These are phyloP conservation scores for Dentipellis fragilis DNA, from an alignment of 768 basidiomycete species.

Conservation along the genomic window DNA sequence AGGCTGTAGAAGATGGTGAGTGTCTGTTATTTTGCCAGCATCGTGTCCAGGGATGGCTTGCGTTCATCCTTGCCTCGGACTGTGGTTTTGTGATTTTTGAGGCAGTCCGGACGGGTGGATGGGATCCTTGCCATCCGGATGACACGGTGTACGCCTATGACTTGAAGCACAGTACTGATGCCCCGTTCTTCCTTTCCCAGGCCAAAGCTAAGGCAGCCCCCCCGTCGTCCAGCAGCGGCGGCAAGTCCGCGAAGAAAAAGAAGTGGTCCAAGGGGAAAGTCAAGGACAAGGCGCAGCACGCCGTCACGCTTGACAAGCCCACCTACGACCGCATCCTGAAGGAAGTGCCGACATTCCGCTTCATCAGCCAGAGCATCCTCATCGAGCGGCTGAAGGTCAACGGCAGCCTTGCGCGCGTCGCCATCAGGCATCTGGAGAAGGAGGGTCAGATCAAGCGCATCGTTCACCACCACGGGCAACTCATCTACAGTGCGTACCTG, in stretches of 20 bases:
- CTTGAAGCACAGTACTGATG: neutral
- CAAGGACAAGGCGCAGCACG: constrained; percentile 99
- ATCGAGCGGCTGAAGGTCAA: constrained; percentile 98
- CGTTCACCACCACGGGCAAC: constrained; percentile 89
- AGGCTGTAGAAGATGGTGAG: constrained; percentile 25
- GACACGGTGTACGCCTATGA: constrained; percentile 9
- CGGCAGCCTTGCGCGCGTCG: constrained; percentile 85
- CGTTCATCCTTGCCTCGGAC: neutral
- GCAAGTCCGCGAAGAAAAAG: constrained; percentile 97
- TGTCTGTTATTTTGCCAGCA: constrained; percentile 1
- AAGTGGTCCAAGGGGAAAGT: constrained; percentile 99
- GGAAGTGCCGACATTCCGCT: constrained; percentile 98
- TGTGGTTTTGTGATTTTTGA: constrained; percentile 1
- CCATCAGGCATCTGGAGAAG: constrained; percentile 87
- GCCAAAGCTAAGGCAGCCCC: constrained; percentile 68
- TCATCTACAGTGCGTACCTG: constrained; percentile 82
- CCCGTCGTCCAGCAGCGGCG: constrained; percentile 53
- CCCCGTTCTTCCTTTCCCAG: constrained; percentile 8
- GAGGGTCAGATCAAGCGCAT: constrained; percentile 93
- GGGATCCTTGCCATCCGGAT: constrained; percentile 14
- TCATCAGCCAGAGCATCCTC: constrained; percentile 96
- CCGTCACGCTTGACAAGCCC: constrained; percentile 88
- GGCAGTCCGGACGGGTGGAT: constrained; percentile 18
- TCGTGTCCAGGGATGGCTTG: neutral
- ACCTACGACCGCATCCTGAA: constrained; percentile 92